phyloP scores from a whole-genome alignment of 2,329 filamentous ascomycete species.

The Apiospora saccharicola region DNA sequence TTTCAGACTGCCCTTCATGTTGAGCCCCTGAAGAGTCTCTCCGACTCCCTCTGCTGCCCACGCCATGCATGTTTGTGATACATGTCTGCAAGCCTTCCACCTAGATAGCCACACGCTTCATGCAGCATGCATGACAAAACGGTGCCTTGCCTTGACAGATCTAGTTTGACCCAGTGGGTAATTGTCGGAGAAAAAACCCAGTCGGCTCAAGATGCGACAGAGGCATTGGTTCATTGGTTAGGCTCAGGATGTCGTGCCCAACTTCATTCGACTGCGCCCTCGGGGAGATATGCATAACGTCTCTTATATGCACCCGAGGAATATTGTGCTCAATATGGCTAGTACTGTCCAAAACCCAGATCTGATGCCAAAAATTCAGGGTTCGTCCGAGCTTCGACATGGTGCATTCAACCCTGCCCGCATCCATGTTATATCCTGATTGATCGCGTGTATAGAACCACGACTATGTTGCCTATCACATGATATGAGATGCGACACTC shows the following conservation, averaged over 20 bases:
- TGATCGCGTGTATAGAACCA: neutral
- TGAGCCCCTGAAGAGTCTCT: neutral
- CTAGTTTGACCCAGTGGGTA: neutral
- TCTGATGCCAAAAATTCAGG: conserved; percentile 7
- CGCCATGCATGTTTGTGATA: neutral
- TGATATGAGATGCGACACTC: neutral
- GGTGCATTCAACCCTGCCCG: neutral
- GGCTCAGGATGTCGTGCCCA: neutral
- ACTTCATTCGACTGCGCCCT: neutral
- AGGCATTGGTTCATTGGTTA: neutral
- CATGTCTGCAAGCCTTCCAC: neutral
- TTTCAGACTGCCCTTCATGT: neutral
- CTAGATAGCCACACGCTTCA: neutral
- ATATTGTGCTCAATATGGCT: neutral
- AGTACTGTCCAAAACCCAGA: conserved; percentile 1
- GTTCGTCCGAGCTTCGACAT: conserved; percentile 17
- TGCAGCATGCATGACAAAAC: neutral
- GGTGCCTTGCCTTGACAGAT: neutral
- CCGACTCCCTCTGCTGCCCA: neutral
- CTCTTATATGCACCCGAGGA: no score
- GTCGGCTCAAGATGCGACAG: neutral
- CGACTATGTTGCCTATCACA: neutral
- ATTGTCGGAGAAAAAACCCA: neutral
- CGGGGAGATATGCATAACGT: neutral
- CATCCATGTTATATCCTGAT: neutral